phyloP scores from a whole-genome alignment of 345 rosid genomes.

The Eucalyptus regnans region DNA sequence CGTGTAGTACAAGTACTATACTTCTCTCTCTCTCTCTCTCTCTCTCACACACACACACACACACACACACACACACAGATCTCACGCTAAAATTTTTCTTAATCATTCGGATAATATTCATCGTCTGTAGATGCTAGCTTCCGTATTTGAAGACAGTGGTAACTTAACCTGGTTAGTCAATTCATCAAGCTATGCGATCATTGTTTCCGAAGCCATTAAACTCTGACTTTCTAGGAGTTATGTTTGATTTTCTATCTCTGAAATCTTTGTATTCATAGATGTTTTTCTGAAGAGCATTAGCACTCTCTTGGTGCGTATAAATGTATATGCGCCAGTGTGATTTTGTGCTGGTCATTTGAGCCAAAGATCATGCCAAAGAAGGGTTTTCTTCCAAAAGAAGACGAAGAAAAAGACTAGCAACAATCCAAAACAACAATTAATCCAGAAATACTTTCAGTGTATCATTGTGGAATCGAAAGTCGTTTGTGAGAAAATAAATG shows the following conservation, averaged over 20 bases:
- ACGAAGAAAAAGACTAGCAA: neutral
- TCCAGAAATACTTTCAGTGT: neutral
- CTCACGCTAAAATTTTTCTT: neutral
- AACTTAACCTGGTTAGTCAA: neutral
- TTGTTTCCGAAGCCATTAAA: neutral
- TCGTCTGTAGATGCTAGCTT: neutral
- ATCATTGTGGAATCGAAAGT: neutral
- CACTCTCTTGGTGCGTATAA: neutral
- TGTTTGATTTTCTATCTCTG: neutral
- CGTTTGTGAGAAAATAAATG: neutral
- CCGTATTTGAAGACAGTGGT: neutral
- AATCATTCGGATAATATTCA: neutral
- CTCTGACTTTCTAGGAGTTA: neutral
- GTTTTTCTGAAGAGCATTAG: neutral
- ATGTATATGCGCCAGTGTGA: neutral
- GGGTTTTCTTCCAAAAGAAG: neutral
- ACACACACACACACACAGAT: neutral
- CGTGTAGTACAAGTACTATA: neutral
- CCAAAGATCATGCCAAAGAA: neutral
- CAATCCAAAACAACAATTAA: neutral
- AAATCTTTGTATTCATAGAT: neutral
- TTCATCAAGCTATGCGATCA: neutral
- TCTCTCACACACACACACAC: neutral
- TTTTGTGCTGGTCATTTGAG: neutral
- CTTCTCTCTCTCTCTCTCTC: neutral